Evolutionary conservation across 768 basidiomycete genomes (phyloP), one percentile per base, ranked within the genome.

Genomic region (Boletus sp.): DNA sequence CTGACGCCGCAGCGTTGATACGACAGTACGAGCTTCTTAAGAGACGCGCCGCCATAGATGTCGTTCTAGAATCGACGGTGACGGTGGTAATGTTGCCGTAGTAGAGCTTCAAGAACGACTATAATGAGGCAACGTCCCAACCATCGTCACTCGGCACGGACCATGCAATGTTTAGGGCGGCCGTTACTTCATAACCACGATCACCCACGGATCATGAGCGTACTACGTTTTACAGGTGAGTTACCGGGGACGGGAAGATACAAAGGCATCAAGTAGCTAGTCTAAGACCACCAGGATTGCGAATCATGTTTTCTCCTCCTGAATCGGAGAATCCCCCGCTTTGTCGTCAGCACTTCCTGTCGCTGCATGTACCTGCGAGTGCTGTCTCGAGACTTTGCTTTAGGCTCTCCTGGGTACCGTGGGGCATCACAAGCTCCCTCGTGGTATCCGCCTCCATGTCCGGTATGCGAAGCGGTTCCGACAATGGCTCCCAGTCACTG

Each of bases 401-500:
- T 48, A 74, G 29, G 32, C 58, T 70, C 55, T 59, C 58, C 35
- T 48, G 56, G 1, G 50, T 50, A 14, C 41, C n/a, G 9, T 33
- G 29, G 9, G 60, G 17, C 47, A 57, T 48, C 60, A 56, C 58
- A 7, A 29, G 6, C n/a, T 50, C 56, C 12, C 54, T 50, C 7
- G 42, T 40, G 18, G 33, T 28, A 28, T 33, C 50, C 24, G 12
- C 18, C 18, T 28, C 56, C 32, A 33, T 10, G n/a, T 46, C 37
- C 11, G 48, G 47, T 41, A 37, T 60, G 44, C 55, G 36, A 30
- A 47, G 36, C 14, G 56, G 54, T 9, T 66, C 60, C n/a, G 69
- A 60, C 57, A 71, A 57, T 2, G 69, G 68, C 17, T 70, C 66
- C 69, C 69, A 71, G 0, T 53, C 66, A 35, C 29, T 24, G 10